Conservation (phyloP, 345 rosid species). For the Citrus trifoliata region DNA sequence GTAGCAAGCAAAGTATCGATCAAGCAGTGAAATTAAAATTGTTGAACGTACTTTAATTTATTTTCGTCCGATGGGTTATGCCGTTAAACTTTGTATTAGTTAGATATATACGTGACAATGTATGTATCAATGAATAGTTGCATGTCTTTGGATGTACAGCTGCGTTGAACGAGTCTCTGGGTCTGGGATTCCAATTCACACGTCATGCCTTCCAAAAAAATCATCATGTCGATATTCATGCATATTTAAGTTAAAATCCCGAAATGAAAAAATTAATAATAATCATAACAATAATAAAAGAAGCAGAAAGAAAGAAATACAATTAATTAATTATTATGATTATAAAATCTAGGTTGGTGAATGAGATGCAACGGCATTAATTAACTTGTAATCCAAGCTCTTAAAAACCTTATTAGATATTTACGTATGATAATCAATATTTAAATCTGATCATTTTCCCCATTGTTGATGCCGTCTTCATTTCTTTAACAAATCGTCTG, state of each 20-base stretch:
- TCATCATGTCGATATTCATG: background rate
- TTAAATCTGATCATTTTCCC: background rate
- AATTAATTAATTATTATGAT: background rate
- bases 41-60: background rate
- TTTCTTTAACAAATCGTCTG: background rate
- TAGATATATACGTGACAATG: too few relatives aligned
- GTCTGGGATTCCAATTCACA: background rate
- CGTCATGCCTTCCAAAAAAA: background rate
- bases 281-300: too few relatives aligned
- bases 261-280: background rate
- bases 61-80: background rate
- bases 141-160: too few relatives aligned
- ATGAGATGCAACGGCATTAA: background rate
- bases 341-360: background rate
- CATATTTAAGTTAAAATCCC: background rate
- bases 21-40: background rate
- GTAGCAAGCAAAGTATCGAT: background rate
- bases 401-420: background rate
- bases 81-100: background rate
- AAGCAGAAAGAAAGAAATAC: background rate
- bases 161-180: background rate
- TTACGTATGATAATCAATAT: too few relatives aligned
- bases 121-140: too few relatives aligned
- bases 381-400: conserved; percentile 3
- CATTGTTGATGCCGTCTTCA: background rate